These are phyloP conservation scores for Vigna unguiculata DNA, from an alignment of 306 rosid genomes.

Conservation along the genomic window DNA sequence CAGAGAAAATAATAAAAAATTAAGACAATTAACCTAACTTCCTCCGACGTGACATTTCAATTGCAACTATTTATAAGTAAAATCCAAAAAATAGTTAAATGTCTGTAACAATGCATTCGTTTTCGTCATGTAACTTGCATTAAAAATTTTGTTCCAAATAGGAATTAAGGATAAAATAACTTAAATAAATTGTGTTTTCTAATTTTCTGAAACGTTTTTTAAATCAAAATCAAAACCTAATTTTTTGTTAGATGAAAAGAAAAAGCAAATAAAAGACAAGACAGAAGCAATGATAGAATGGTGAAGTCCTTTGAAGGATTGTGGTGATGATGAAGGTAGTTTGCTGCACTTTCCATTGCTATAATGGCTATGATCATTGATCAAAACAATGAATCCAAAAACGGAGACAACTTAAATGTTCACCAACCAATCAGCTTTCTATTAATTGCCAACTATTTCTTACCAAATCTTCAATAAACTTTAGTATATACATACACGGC, in stretches of 20 bases:
- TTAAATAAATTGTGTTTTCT: too few relatives aligned
- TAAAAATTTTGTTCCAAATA: too few relatives aligned
- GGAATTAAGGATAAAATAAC: too few relatives aligned
- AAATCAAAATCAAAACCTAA: too few relatives aligned
- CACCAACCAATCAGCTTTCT: slow-evolving; percentile 37
- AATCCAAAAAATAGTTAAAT: background rate
- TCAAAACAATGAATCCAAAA: slow-evolving; percentile 39
- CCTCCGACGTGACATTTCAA: background rate
- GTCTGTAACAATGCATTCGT: too few relatives aligned
- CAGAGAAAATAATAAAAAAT: background rate
- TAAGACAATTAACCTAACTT: background rate
- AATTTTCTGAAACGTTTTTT: too few relatives aligned
- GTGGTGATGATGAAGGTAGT: slow-evolving; percentile 27
- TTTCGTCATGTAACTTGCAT: too few relatives aligned
- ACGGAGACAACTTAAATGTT: slow-evolving; percentile 42
- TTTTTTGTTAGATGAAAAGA: background rate
- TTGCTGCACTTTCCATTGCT: slow-evolving; percentile 23
- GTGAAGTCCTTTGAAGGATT: slow-evolving; percentile 8
- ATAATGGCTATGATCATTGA: slow-evolving; percentile 41
- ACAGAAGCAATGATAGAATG: background rate
- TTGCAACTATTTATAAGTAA: background rate
- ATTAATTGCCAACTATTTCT: background rate
- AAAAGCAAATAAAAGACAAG: background rate
- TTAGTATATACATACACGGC: background rate
- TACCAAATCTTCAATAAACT: slow-evolving; percentile 2